Conservation (phyloP, 768 basidiomycete species). For the Clathrus columnatus region DNA sequence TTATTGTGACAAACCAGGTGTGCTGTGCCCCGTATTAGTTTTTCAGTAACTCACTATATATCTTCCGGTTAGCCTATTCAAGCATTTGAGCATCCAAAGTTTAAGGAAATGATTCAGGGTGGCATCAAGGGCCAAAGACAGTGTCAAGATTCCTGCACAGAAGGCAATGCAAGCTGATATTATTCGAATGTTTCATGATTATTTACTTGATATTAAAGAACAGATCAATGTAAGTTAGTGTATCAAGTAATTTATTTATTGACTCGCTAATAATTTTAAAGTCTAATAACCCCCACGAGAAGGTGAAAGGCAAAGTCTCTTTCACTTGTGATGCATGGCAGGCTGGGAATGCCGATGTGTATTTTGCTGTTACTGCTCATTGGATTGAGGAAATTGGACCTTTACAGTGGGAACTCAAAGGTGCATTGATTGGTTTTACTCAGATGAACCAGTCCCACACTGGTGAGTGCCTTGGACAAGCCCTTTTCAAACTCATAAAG, state of each 20-base stretch:
- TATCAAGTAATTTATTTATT: too few species aligned
- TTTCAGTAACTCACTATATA: neutral
- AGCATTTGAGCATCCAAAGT: neutral
- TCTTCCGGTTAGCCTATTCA: neutral
- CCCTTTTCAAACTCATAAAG: constrained; percentile 27
- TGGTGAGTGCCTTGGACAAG: constrained; percentile 27
- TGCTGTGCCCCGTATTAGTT: too few species aligned
- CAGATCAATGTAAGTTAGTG: neutral
- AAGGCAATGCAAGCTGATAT: neutral
- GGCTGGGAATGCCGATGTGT: too few species aligned
- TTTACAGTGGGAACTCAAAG: constrained; percentile 25
- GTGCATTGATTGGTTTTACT: constrained; percentile 28
- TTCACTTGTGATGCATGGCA: too few species aligned
- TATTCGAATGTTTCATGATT: neutral
- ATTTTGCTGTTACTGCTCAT: too few species aligned
- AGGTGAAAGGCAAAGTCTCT: too few species aligned
- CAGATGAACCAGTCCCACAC: constrained; percentile 29
- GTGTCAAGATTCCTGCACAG: neutral
- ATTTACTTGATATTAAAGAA: neutral
- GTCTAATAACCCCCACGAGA: too few species aligned
- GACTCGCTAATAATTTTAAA: too few species aligned
- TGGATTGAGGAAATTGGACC: too few species aligned
- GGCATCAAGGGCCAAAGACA: neutral
- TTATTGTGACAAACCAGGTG: constrained; percentile 33
- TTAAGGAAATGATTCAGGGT: too few species aligned